phyloP scores from a whole-genome alignment of 345 rosid genomes.

The Aquilaria malaccensis region DNA sequence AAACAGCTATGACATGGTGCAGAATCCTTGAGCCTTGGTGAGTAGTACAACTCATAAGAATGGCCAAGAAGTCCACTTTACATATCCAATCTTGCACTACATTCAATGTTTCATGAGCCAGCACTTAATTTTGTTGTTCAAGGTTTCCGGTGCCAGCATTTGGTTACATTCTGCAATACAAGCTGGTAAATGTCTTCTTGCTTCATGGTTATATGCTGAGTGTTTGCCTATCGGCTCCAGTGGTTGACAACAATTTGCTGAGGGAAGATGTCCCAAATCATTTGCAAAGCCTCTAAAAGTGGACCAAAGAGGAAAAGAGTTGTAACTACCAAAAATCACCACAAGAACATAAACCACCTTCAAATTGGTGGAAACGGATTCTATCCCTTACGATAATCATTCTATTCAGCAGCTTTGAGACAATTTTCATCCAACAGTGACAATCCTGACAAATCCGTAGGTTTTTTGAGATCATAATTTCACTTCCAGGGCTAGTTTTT shows the following conservation, averaged over 20 bases:
- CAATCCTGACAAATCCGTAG: conserved; percentile 77
- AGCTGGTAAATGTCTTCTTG: background rate
- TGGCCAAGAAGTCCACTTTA: too few species aligned
- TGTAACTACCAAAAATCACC: conserved; percentile 56
- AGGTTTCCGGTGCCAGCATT: background rate
- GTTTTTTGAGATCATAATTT: conserved; percentile 64
- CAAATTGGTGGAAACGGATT: conserved; percentile 73
- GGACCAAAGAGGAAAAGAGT: background rate
- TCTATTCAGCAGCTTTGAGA: conserved; percentile 51
- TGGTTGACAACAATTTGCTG: background rate
- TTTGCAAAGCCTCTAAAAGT: too few species aligned
- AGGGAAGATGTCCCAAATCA: too few species aligned
- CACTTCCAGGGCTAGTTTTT: conserved; percentile 62
- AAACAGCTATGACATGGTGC: too few species aligned
- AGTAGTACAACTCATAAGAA: too few species aligned
- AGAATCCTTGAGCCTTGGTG: too few species aligned
- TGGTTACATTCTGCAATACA: background rate
- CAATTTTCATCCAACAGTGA: conserved; percentile 65
- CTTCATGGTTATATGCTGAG: background rate
- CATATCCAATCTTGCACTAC: too few species aligned
- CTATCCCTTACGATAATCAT: conserved; percentile 70
- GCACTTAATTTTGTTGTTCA: too few species aligned
- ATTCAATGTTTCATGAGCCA: too few species aligned
- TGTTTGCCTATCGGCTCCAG: background rate
- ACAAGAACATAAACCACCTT: conserved; percentile 73